Evolutionary conservation across 2,329 filamentous ascomycete species (phyloP).

Genomic region (Whalleya microplaca): DNA sequence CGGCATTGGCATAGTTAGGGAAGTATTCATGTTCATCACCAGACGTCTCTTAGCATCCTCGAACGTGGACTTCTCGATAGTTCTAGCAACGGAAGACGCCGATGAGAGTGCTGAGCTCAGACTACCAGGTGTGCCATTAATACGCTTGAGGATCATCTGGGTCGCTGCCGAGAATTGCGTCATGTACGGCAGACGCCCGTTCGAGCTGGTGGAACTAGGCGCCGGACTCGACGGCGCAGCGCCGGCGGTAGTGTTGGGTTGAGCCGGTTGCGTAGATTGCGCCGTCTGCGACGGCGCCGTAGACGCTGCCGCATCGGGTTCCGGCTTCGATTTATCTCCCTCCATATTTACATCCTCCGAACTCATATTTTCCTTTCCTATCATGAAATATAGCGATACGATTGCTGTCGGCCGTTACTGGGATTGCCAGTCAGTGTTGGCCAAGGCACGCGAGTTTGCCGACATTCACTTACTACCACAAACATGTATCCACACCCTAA

Average conservation of each 20-base stretch:
- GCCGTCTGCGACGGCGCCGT: constrained; percentile 3
- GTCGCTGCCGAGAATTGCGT: constrained; percentile 43
- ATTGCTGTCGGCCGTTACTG: neutral
- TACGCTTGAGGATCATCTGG: constrained; percentile 45
- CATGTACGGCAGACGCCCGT: constrained; percentile 37
- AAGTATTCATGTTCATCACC: constrained; percentile 45
- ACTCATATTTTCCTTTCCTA: constrained; percentile 4
- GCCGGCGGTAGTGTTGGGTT: neutral
- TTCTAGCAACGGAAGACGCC: constrained; percentile 35
- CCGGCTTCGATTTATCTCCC: neutral
- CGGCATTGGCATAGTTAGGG: constrained; percentile 44
- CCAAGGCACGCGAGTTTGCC: neutral
- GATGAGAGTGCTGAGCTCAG: constrained; percentile 41
- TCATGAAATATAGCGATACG: neutral
- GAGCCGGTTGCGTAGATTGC: constrained; percentile 6
- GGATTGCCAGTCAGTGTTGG: constrained; percentile 1
- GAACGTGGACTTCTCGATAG: constrained; percentile 40
- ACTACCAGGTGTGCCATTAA: constrained; percentile 41
- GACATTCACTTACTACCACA: constrained; percentile 1
- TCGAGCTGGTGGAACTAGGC: constrained; percentile 30
- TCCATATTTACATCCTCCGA: constrained; percentile 4
- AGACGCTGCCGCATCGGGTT: neutral
- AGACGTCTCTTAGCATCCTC: constrained; percentile 47
- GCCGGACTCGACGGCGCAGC: constrained; percentile 24
- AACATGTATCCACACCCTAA: neutral